Base-by-base conservation (phyloP, 179 eudicot genomes). In the Gypsophila paniculata region DNA sequence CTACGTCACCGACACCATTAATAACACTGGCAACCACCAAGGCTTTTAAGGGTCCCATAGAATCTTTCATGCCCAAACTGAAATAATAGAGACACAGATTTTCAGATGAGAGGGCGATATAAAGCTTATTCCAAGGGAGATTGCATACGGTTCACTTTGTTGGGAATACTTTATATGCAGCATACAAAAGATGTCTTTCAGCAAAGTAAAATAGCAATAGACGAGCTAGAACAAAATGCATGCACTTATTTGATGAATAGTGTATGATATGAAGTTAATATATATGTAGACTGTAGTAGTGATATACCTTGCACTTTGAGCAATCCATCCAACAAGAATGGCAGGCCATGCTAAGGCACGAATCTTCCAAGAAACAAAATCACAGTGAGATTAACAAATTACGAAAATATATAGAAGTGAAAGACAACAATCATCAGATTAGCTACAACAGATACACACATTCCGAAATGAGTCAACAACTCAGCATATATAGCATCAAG, bases 291-390 rank as follows among this genome's bases (percentile, higher is more conserved):
- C n/a, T n/a, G n/a, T n/a, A 42, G 8, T 42, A 46, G 52, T 46
- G 34, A 63, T 51, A 51, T 21, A 84, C 87, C 87, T 84, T 67
- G 85, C 85, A 77, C 87, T 92, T 80, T 95, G 98, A 76, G 98
- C 96, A 77, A 95, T 91, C 96, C 91, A 90, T 79, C 99, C 98
- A 77, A 90, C 82, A 78, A 95, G 96, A 75, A 90, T 77, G 57
- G 98, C 98, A 70, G 99, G 99, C 99, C 99, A 95, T 75, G 99
- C 98, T 72, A 95, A 85, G 71, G 91, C 96, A 75, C 99, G 89
- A 76, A 90, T 92, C 99, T 95, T 73, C 69, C 52, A 80, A 63
- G 59, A 65, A 52, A 71, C 19, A 70, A 58, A 51, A 73, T 54
- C 61, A 19, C 29, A 42, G 57, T n/a, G 5, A 72, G 71, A 21